Conservation (phyloP, 257 asterid species). For the Nicotiana tomentosiformis region DNA sequence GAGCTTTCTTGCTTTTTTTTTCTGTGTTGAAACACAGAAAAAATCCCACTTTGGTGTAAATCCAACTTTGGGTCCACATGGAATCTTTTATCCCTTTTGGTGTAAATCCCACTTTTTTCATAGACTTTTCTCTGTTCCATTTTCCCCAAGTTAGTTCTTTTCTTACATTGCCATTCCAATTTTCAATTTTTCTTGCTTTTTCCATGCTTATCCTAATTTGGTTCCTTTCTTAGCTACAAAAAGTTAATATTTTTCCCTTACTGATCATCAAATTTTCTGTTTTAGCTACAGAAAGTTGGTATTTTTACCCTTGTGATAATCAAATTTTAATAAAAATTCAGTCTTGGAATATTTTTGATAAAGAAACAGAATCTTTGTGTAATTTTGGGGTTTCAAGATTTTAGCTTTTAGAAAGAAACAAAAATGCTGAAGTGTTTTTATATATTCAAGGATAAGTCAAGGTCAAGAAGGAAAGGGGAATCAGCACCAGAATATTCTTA, state of each 20-base stretch:
- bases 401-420: background rate
- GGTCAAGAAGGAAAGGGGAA: constrained; percentile 28
- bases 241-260: background rate
- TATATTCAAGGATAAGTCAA: constrained; percentile 47
- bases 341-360: background rate
- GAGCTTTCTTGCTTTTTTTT: background rate
- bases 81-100: constrained; percentile 1
- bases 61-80: background rate
- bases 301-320: background rate
- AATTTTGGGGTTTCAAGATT: background rate
- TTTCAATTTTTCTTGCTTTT: background rate
- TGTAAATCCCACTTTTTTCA: background rate
- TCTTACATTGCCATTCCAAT: background rate
- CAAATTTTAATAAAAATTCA: background rate
- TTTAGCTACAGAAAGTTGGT: background rate
- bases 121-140: background rate
- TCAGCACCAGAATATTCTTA: constrained; percentile 50
- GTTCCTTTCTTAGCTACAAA: background rate
- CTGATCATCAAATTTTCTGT: background rate
- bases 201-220: background rate
- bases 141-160: background rate
- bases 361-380: background rate
- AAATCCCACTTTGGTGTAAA: no score
- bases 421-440: constrained; percentile 58
- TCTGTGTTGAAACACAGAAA: no score